A percentile compares a stretch with the other conserved stretches of the same genome.
Conservation (phyloP, 208 protist species). For the Angomonas ambiguus region DNA sequence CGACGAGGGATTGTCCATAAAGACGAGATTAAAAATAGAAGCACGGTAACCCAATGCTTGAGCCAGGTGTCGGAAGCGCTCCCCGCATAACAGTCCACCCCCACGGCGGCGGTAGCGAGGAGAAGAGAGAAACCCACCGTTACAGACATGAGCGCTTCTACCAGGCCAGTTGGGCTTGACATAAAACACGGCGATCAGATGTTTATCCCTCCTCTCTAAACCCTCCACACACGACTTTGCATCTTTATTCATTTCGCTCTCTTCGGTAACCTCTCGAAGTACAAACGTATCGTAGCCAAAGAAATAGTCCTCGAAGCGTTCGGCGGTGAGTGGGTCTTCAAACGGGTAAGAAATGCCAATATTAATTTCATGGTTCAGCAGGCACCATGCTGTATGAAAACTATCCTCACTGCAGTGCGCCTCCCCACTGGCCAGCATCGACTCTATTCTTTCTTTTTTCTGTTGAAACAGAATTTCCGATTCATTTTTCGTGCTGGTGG, state of each 20-base stretch:
- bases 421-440: not conserved
- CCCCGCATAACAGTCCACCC: constrained; percentile 14
- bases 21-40: constrained; percentile 27
- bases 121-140: constrained; percentile 23
- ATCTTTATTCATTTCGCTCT: not conserved
- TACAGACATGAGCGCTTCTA: constrained; percentile 20
- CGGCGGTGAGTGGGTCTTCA: constrained; percentile 9
- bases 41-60: constrained; percentile 17
- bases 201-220: not conserved
- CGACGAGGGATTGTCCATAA: constrained; percentile 16
- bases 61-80: constrained; percentile 12
- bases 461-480: too few species aligned
- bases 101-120: constrained; percentile 9
- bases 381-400: not conserved
- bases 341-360: constrained; percentile 20
- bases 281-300: constrained; percentile 22
- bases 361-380: constrained; percentile 21
- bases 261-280: not conserved
- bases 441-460: not conserved
- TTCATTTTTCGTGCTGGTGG: too few species aligned
- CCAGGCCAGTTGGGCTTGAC: constrained; percentile 31
- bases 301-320: constrained; percentile 20
- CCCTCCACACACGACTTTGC: too few species aligned
- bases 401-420: constrained; percentile 5
- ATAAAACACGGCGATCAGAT: constrained; percentile 19